phyloP scores from a whole-genome alignment of 805 yeast species.

The Hermanozyma aechmeae region DNA sequence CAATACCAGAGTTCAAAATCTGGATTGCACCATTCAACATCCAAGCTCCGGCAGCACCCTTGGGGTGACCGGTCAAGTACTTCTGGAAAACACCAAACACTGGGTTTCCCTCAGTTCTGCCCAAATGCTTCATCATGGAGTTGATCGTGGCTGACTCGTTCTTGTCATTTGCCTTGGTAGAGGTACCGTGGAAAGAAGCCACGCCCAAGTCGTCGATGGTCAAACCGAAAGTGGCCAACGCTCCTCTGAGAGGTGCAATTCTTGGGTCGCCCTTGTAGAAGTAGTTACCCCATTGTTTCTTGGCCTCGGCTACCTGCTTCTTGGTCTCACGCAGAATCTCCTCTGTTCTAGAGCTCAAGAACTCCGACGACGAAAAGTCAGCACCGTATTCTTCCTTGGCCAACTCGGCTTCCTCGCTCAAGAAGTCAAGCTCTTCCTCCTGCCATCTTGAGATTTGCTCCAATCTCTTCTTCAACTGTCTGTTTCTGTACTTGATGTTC shows the following conservation, averaged over 20 bases:
- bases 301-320: constrained; percentile 80
- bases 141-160: constrained; percentile 91
- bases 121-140: constrained; percentile 88
- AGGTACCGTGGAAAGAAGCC: constrained; percentile 98
- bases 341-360: constrained; percentile 75
- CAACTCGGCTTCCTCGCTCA: constrained; percentile 61
- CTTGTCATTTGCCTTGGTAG: constrained; percentile 97
- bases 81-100: constrained; percentile 98
- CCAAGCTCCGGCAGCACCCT: constrained; percentile 99
- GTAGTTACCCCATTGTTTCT: constrained; percentile 90
- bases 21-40: constrained; percentile 98
- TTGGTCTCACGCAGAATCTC: constrained; percentile 79
- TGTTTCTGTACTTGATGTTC: constrained; percentile 85
- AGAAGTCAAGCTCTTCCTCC: constrained; percentile 64
- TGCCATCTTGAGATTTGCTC: constrained; percentile 76
- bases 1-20: constrained; percentile 82
- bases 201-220: constrained; percentile 93
- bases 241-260: constrained; percentile 95
- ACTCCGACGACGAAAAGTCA: constrained; percentile 35
- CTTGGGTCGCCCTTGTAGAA: constrained; percentile 87
- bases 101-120: constrained; percentile 96
- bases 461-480: constrained; percentile 79
- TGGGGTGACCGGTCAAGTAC: constrained; percentile 98
- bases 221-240: constrained; percentile 87
- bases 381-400: constrained; percentile 43